Evolutionary conservation across 768 basidiomycete species (phyloP).

Genomic region (Strobilomyces dryophilus): DNA sequence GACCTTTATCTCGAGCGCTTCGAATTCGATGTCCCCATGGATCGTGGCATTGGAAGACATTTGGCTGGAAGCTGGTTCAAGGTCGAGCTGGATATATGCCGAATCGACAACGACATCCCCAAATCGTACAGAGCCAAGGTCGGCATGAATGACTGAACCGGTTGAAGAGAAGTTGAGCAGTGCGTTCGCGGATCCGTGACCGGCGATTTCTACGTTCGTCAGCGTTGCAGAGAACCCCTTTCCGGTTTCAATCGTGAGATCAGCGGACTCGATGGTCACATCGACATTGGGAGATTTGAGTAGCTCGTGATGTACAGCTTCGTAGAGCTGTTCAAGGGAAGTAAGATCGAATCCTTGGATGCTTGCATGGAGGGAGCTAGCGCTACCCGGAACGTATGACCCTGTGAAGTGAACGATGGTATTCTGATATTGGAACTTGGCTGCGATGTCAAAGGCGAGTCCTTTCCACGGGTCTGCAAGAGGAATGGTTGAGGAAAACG

Average conservation of each 20-base stretch:
- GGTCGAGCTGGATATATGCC: conserved; percentile 4
- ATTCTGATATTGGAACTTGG: not conserved
- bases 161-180: not conserved
- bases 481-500: not conserved
- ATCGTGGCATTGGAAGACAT: not conserved
- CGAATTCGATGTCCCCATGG: conserved; percentile 2
- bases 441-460: not conserved
- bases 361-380: not conserved
- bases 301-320: not conserved
- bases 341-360: not conserved
- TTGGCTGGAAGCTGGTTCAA: not conserved
- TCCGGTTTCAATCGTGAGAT: not conserved
- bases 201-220: not conserved
- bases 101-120: not conserved
- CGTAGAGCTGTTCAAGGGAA: not conserved
- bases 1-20: not conserved
- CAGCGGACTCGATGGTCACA: conserved; percentile 5
- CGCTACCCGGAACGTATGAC: not conserved
- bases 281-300: conserved; percentile 1
- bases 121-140: not conserved
- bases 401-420: not conserved
- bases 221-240: conserved; percentile 2
- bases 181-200: not conserved
- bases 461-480: conserved; percentile 1
- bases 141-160: conserved; percentile 1